Conservation (phyloP, 768 basidiomycete genomes). For the Suillus ampliporus region DNA sequence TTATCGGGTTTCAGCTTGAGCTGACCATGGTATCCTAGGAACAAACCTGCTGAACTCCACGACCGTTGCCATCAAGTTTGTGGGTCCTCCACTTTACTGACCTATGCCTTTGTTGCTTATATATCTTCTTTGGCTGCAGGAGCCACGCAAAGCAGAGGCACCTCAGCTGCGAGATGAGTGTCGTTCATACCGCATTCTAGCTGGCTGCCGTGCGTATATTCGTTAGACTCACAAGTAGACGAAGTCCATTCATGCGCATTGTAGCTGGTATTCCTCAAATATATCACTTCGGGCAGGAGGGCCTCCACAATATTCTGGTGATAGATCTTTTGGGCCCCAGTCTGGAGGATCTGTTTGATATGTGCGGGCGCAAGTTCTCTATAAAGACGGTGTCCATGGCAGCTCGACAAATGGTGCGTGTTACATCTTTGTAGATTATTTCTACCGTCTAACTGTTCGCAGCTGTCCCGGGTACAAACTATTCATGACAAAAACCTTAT, state of each 20-base stretch:
- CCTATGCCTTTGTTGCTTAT: constrained; percentile 6
- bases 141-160: constrained; percentile 93
- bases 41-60: constrained; percentile 98
- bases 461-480: constrained; percentile 95
- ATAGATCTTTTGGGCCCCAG: constrained; percentile 98
- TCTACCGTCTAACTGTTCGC: constrained; percentile 17
- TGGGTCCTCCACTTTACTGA: constrained; percentile 50
- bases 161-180: constrained; percentile 99
- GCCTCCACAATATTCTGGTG: constrained; percentile 96
- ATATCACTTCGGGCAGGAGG: constrained; percentile 99
- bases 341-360: constrained; percentile 97
- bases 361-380: constrained; percentile 97
- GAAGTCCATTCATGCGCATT: constrained; percentile 23
- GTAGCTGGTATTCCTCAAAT: constrained; percentile 97
- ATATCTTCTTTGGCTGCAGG: constrained; percentile 50
- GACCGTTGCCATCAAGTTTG: constrained; percentile 99
- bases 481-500: constrained; percentile 99
- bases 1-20: background rate
- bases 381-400: constrained; percentile 99
- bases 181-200: constrained; percentile 91
- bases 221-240: constrained; percentile 12
- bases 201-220: constrained; percentile 80
- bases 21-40: constrained; percentile 53
- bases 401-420: constrained; percentile 90
- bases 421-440: background rate